Percentiles rank a stretch among this genome's conserved stretches.
Evolutionary conservation across 139 green algal species (phyloP).

Genomic region (Chlamydomonas sp.): DNA sequence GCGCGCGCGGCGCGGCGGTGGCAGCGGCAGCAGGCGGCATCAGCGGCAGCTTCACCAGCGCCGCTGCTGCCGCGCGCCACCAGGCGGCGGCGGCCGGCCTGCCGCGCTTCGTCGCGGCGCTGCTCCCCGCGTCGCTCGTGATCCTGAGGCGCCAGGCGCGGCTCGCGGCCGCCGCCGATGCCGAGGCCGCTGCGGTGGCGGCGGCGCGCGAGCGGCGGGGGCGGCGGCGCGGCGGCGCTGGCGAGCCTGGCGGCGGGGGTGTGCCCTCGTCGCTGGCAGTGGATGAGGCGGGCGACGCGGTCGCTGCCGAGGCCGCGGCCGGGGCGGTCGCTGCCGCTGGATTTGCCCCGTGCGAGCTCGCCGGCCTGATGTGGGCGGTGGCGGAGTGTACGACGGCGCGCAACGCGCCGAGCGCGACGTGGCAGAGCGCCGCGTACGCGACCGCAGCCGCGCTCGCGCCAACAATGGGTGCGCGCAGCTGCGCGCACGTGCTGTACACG

Average conservation of each 20-base stretch:
- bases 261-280: background rate
- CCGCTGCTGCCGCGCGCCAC: background rate
- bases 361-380: constrained; percentile 7
- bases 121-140: no score
- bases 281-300: background rate
- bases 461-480: background rate
- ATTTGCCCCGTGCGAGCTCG: constrained; percentile 4
- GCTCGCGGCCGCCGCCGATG: background rate
- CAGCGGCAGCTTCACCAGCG: background rate
- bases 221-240: background rate
- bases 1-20: background rate
- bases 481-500: background rate
- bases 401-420: background rate
- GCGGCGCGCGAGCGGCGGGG: background rate
- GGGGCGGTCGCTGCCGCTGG: background rate
- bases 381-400: background rate
- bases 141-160: background rate
- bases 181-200: no score
- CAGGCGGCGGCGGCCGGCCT: no score
- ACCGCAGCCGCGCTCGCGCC: background rate
- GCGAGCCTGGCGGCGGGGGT: background rate
- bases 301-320: background rate
- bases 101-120: no score
- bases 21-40: background rate
- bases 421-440: background rate